Evolutionary conservation across 1,139 yeast species (phyloP).

Genomic region (Sugiyamaella novakii): DNA sequence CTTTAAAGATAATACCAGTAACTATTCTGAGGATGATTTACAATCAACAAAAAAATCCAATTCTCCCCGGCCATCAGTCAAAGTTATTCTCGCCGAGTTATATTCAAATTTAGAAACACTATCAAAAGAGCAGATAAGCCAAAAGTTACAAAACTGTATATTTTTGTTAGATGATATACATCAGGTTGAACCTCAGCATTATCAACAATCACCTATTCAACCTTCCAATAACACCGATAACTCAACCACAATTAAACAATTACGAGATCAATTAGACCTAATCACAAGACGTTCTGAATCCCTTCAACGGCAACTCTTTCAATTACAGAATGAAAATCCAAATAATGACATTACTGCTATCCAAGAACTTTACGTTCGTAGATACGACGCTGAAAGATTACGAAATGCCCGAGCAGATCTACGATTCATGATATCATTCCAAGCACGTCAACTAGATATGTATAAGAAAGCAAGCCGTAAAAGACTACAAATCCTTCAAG

Average conservation of each 20-base stretch:
- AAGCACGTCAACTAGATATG: constrained; percentile 21
- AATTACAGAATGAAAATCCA: not conserved
- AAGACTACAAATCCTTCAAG: constrained; percentile 21
- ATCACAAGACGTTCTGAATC: not conserved
- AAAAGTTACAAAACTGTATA: constrained; percentile 4
- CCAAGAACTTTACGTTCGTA: constrained; percentile 15
- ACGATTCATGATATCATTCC: constrained; percentile 22
- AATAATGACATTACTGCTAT: constrained; percentile 4
- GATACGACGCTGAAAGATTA: constrained; percentile 19
- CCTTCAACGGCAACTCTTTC: not conserved
- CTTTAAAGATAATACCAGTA: no score
- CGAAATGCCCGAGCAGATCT: constrained; percentile 22
- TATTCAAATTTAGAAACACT: not conserved
- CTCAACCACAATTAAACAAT: not conserved
- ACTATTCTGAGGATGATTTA: not conserved
- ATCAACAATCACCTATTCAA: not conserved
- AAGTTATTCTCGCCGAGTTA: not conserved
- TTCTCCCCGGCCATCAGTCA: not conserved
- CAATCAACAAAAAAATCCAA: not conserved
- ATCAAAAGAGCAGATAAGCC: constrained; percentile 3
- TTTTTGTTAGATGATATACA: not conserved
- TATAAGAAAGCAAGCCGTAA: constrained; percentile 20
- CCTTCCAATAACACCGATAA: not conserved
- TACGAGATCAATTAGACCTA: not conserved
- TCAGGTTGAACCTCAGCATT: not conserved